These are phyloP conservation scores for Agaricus blazei DNA, from an alignment of 768 basidiomycete genomes.

Conservation along the genomic window DNA sequence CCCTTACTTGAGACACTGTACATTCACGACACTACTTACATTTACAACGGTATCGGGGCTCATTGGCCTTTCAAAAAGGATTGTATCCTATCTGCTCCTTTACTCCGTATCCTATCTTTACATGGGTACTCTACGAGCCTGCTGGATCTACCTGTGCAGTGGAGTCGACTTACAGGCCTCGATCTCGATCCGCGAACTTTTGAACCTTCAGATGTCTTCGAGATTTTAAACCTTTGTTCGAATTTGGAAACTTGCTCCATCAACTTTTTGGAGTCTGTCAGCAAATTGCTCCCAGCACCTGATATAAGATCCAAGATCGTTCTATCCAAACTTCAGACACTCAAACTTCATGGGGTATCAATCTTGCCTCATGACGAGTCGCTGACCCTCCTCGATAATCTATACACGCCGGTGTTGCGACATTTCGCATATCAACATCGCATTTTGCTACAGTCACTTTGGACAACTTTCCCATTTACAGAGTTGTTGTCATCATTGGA, in stretches of 20 bases:
- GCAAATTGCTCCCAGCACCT: too few relatives aligned
- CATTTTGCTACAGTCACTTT: not conserved
- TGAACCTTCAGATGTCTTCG: too few relatives aligned
- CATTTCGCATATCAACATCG: too few relatives aligned
- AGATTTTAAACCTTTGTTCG: too few relatives aligned
- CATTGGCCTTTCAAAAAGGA: not conserved
- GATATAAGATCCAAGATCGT: too few relatives aligned
- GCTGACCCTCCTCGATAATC: too few relatives aligned
- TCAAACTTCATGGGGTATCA: too few relatives aligned
- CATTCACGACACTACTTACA: not conserved
- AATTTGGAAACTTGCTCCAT: too few relatives aligned
- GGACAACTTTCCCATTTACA: not conserved
- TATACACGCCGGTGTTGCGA: too few relatives aligned
- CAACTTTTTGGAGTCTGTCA: too few relatives aligned
- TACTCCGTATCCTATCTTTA: not conserved
- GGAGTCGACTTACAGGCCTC: not conserved
- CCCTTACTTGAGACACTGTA: constrained; percentile 1
- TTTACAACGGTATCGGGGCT: not conserved
- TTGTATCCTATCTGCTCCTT: not conserved
- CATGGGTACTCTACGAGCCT: not conserved
- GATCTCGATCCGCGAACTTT: not conserved
- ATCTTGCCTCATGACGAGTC: too few relatives aligned
- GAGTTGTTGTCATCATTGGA: constrained; percentile 6
- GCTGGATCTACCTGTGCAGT: not conserved
- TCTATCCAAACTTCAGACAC: too few relatives aligned